These are phyloP conservation scores for Aureobasidium sp. DNA, from an alignment of 2,329 filamentous ascomycete species.

Conservation along the genomic window DNA sequence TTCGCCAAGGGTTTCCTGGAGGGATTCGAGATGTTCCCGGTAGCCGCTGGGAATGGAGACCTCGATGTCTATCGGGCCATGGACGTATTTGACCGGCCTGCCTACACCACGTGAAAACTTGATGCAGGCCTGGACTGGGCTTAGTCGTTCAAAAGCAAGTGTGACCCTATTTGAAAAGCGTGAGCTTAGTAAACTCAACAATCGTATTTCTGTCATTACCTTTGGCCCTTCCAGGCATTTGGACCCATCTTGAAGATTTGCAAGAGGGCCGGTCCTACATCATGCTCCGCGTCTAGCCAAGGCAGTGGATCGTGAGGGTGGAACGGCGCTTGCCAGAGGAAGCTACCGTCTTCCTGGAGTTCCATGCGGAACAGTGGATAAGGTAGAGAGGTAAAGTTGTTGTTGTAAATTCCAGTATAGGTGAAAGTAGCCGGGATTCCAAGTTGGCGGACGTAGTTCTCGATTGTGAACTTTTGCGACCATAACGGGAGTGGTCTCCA, in stretches of 20 bases:
- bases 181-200: not conserved
- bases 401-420: slow-evolving; percentile 97
- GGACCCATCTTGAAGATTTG: slow-evolving; percentile 94
- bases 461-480: slow-evolving; percentile 86
- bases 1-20: slow-evolving; percentile 54
- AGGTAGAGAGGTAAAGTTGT: slow-evolving; percentile 89
- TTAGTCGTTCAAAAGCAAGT: slow-evolving; percentile 83
- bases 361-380: slow-evolving; percentile 97
- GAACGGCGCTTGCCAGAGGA: slow-evolving; percentile 90
- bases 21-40: slow-evolving; percentile 69
- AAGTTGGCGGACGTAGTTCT: slow-evolving; percentile 80
- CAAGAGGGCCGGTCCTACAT: slow-evolving; percentile 83
- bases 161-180: slow-evolving; percentile 56
- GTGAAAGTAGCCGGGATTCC: slow-evolving; percentile 84
- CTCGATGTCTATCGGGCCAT: slow-evolving; percentile 72
- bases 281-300: slow-evolving; percentile 94
- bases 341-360: slow-evolving; percentile 73
- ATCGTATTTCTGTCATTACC: slow-evolving; percentile 40
- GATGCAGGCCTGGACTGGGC: slow-evolving; percentile 72
- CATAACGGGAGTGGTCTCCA: slow-evolving; percentile 87
- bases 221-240: slow-evolving; percentile 70
- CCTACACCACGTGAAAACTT: slow-evolving; percentile 73
- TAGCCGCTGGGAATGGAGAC: slow-evolving; percentile 85
- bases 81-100: slow-evolving; percentile 70
- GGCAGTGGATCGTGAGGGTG: slow-evolving; percentile 82